These are phyloP conservation scores for Mortierella sp. DNA, from an alignment of 371 early-diverging fungal genomes.

Conservation along the genomic window DNA sequence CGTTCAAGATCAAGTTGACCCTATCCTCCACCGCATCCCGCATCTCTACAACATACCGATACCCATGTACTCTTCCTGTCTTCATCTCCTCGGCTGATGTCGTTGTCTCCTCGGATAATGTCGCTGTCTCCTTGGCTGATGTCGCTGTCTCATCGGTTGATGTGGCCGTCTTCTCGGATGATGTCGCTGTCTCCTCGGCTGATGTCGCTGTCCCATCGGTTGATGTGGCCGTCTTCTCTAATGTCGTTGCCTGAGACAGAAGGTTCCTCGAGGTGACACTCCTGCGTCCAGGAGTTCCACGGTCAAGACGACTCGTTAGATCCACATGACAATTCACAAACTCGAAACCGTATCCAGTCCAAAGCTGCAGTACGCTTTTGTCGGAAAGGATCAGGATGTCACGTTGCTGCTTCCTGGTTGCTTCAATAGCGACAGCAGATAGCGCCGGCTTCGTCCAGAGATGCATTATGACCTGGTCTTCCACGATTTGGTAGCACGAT, in stretches of 20 bases:
- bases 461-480: slow-evolving; percentile 12
- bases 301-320: background rate
- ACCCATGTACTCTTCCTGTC: background rate
- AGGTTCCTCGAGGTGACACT: slow-evolving; percentile 4
- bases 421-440: slow-evolving; percentile 56
- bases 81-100: no score
- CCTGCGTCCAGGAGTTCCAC: slow-evolving; percentile 8
- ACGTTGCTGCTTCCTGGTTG: slow-evolving; percentile 54
- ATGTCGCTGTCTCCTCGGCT: no score
- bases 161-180: no score
- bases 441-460: slow-evolving; percentile 50
- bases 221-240: no score
- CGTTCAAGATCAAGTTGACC: slow-evolving; percentile 53
- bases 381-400: slow-evolving; percentile 56
- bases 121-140: no score
- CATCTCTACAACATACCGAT: slow-evolving; percentile 27
- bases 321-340: slow-evolving; percentile 27
- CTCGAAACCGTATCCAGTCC: slow-evolving; percentile 53
- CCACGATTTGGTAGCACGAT: slow-evolving; percentile 25
- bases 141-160: no score
- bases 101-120: no score
- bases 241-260: background rate
- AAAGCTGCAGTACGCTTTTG: slow-evolving; percentile 38
- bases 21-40: slow-evolving; percentile 60
- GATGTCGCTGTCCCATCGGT: no score